Base-by-base conservation (phyloP, 2,329 filamentous ascomycete genomes). In the Sporothrix brunneoviolacea region DNA sequence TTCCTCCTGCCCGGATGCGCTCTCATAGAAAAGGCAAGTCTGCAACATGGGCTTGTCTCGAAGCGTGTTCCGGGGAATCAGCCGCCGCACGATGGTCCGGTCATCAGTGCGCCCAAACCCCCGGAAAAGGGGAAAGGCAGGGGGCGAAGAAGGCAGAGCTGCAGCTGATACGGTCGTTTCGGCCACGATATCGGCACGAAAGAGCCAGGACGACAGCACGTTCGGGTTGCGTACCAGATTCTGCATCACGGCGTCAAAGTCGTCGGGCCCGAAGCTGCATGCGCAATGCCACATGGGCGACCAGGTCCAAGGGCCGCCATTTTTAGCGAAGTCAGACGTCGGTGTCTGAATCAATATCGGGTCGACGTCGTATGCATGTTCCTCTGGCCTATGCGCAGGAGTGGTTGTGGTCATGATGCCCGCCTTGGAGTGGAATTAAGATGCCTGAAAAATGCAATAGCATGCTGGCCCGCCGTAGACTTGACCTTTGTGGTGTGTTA, bases 211-310 rank as follows among this genome's bases (percentile, higher is more conserved):
- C 0, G 86, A 87, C 57, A 88, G 89, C 65, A 89, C 73, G 57
- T 93, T 91, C 1, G 88, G 88, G 60, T 91, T 91, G 58, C 77
- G 77, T 56, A 91, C 78, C 51, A 91, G 71, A 60, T 91, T 88
- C 58, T 81, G 68, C 80, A 89, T 87, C 44, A 86, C 82, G 36
- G 74, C 66, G 53, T 73, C 68, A 63, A 90, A 91, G 49, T 80
- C 70, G 27, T 75, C 70, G 1, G 82, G 75, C 15, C 75, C 68
- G 62, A 90, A 91, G 12, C 71, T 72, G 63, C 85, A 88, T 19
- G 58, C 62, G 57, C 80, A 75, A 54, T 68, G 69, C 58, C 74
- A 76, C 53, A 82, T 68, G 39, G 78, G 78, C 45, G 68, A 67
- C 81, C 81, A 84, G 4, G 38, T 43, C 51, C 54, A 53, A 5